A percentile compares a stretch with the other conserved stretches of the same genome.
These are phyloP conservation scores for Jimgerdemannia flammicorona DNA, from an alignment of 192 early-diverging fungal species.

Conservation along the genomic window DNA sequence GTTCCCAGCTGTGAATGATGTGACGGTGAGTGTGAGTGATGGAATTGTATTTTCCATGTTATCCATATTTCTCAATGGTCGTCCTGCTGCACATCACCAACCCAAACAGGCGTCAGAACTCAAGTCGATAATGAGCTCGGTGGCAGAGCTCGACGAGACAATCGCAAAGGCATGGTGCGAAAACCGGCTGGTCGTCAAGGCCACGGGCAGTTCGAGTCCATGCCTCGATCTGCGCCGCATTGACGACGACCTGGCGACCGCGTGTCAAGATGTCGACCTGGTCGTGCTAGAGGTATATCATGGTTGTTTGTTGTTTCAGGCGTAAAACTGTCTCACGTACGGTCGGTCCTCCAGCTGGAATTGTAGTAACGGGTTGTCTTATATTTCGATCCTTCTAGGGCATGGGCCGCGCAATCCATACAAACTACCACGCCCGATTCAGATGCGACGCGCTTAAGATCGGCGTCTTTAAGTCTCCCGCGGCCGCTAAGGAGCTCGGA, in stretches of 20 bases:
- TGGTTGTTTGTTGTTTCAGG: too few relatives aligned
- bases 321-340: constrained; percentile 18
- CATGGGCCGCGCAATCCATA: constrained; percentile 80
- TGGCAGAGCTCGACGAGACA: constrained; percentile 36
- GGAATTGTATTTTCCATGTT: too few relatives aligned
- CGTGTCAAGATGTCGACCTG: constrained; percentile 56
- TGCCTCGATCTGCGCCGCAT: constrained; percentile 69
- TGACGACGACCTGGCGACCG: constrained; percentile 52
- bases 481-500: constrained; percentile 60
- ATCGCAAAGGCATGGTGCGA: constrained; percentile 26
- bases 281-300: constrained; percentile 57
- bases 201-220: constrained; percentile 66
- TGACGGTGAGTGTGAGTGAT: constrained; percentile 44
- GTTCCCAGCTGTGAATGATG: constrained; percentile 75
- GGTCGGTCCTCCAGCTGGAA: background rate
- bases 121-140: constrained; percentile 37
- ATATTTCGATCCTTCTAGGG: constrained; percentile 37
- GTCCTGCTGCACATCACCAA: too few relatives aligned
- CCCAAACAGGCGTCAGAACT: constrained; percentile 47
- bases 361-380: background rate
- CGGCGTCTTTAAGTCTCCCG: constrained; percentile 77
- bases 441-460: constrained; percentile 70
- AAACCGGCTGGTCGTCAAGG: constrained; percentile 48
- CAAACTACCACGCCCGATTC: constrained; percentile 69
- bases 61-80: too few relatives aligned